Base-by-base conservation (phyloP, 768 basidiomycete species). In the Cantharellus anzutake region DNA sequence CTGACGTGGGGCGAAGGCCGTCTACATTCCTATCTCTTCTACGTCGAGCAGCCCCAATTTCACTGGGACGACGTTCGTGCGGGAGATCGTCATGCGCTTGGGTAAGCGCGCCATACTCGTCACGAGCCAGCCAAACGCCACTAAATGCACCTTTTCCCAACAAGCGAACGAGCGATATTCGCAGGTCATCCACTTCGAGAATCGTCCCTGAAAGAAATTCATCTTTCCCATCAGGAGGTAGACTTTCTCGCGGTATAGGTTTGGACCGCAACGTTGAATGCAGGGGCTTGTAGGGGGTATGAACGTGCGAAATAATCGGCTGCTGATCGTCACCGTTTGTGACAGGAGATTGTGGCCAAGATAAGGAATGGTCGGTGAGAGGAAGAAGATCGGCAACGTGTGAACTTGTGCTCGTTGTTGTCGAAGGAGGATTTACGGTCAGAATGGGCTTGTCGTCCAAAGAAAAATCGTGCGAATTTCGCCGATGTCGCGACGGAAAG, bases 121-220 rank as follows among this genome's bases (percentile, higher is more conserved):
- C 78, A 51, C 76, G 73, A 2, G 83, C 84, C 4, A 85, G 76
- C 82, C 84, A 87, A 11, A 89, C 86, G 55, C 75, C 75, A 53
- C 80, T 82, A 68, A 89, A 89, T 1, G 84, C 78, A 48, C 86
- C 86, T 41, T 79, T 76, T 29, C 86, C 86, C 2, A 89, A 74
- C 2, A 73, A 69, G 2, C 73, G 73, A 39, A 79, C 64, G 4
- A 87, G 76, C 29, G 58, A 59, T 42, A 66, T 38, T 29, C n/a
- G n/a, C n/a, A 58, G 53, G 48, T 61, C 61, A 34, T 42, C 60
- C 29, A 51, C 37, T 16, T 58, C 44, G 60, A 61, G 51, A 11
- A 60, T 42, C 20, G 44, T 42, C 52, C 52, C 35, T 48, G 40
- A 50, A 44, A 50, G 35, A 20, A 42, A 16, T n/a, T 4, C 34